Conservation (phyloP, 2,329 filamentous ascomycete species). For the Atkinsonella texensis region DNA sequence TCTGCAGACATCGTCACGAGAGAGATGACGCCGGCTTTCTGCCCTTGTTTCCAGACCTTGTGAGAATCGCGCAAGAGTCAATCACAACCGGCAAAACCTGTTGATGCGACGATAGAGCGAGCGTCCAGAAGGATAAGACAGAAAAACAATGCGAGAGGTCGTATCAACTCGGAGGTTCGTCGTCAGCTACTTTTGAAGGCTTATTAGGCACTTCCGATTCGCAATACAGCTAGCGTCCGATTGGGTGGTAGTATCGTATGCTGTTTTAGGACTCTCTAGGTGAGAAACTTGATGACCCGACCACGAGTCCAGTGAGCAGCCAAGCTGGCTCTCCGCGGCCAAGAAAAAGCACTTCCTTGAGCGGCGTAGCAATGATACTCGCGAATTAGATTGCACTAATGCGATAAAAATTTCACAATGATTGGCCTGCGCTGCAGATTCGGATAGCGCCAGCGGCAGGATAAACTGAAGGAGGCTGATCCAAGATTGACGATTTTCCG, state of each 20-base stretch:
- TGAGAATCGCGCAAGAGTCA: too few relatives aligned
- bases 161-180: too few relatives aligned
- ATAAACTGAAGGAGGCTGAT: background rate
- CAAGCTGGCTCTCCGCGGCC: slow-evolving; percentile 1
- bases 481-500: slow-evolving; percentile 2
- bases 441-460: slow-evolving; percentile 3
- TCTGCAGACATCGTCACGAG: slow-evolving; percentile 24
- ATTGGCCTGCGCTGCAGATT: slow-evolving; percentile 6
- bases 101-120: too few relatives aligned
- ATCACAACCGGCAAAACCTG: too few relatives aligned
- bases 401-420: background rate
- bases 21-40: too few relatives aligned
- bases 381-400: background rate
- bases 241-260: background rate
- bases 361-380: background rate
- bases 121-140: too few relatives aligned
- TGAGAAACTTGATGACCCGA: background rate
- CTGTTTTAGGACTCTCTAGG: background rate
- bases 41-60: too few relatives aligned
- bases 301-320: background rate
- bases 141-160: too few relatives aligned
- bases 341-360: background rate
- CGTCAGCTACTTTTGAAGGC: too few relatives aligned
- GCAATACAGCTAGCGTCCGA: background rate
- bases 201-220: too few relatives aligned